Evolutionary conservation across 2,329 filamentous ascomycete genomes (phyloP).

Genomic region (Zasmidium citrigriseum): DNA sequence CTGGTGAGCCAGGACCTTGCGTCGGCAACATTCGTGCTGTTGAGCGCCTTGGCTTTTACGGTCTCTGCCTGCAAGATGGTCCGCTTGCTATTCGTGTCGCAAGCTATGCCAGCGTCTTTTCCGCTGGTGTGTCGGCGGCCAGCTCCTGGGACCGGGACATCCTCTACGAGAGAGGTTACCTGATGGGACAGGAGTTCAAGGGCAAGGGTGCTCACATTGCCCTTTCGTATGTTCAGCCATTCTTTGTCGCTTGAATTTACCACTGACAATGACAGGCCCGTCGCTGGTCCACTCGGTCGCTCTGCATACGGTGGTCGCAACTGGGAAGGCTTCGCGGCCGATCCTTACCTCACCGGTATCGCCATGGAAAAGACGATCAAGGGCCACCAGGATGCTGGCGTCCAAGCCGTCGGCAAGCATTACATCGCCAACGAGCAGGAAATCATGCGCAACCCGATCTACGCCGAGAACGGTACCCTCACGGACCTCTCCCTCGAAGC

Average conservation of each 20-base stretch:
- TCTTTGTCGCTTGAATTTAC: slow-evolving; percentile 4
- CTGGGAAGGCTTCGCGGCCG: slow-evolving; percentile 30
- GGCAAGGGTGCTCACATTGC: slow-evolving; percentile 16
- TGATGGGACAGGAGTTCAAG: slow-evolving; percentile 31
- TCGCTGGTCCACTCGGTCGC: slow-evolving; percentile 31
- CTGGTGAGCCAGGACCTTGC: slow-evolving; percentile 26
- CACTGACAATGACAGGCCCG: slow-evolving; percentile 46
- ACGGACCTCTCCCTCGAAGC: slow-evolving; percentile 37
- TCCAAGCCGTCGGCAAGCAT: slow-evolving; percentile 45
- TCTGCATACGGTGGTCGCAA: slow-evolving; percentile 32
- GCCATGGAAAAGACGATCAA: slow-evolving; percentile 27
- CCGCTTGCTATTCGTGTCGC: slow-evolving; percentile 37
- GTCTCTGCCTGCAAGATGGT: slow-evolving; percentile 36
- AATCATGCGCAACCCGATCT: slow-evolving; percentile 46
- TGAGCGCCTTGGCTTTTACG: slow-evolving; percentile 16
- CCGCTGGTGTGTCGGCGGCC: slow-evolving; percentile 38
- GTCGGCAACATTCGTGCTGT: slow-evolving; percentile 33
- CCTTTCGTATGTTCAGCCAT: neutral
- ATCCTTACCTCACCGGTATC: slow-evolving; percentile 31
- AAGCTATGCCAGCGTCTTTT: slow-evolving; percentile 36
- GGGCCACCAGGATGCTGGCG: slow-evolving; percentile 36
- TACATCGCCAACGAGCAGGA: slow-evolving; percentile 59
- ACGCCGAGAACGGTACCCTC: slow-evolving; percentile 17
- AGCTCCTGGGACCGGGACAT: slow-evolving; percentile 40
- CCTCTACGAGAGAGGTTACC: slow-evolving; percentile 30